These are phyloP conservation scores for Pittosporum tobira DNA, from an alignment of 129 eudicot genomes.

Conservation along the genomic window DNA sequence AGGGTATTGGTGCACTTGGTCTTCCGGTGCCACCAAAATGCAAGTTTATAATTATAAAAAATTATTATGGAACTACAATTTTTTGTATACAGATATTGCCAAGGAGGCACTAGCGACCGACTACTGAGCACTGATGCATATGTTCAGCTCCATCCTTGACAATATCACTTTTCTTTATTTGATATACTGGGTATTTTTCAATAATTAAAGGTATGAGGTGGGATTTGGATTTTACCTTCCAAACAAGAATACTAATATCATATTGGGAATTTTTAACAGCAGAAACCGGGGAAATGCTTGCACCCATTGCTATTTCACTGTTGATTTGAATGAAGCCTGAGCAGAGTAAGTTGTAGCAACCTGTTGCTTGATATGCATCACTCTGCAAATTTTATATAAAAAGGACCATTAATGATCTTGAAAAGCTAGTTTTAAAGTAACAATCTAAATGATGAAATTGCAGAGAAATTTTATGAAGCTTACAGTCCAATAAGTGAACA, in stretches of 20 bases:
- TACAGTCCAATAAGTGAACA: conserved; percentile 98
- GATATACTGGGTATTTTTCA: conserved; percentile 10
- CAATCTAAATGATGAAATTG: not conserved
- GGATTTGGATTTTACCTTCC: conserved; percentile 70
- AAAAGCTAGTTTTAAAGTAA: conserved; percentile 1
- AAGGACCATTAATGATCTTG: not conserved
- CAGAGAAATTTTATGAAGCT: conserved; percentile 19
- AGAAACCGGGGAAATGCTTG: conserved; percentile 95
- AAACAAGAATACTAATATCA: conserved; percentile 81
- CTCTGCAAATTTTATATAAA: conserved; percentile 38
- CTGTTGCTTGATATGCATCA: conserved; percentile 98
- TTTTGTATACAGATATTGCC: not conserved
- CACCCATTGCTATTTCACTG: conserved; percentile 93
- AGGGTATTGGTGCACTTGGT: too few relatives aligned
- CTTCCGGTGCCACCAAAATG: too few relatives aligned
- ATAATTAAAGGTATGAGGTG: conserved; percentile 6
- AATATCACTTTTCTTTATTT: not conserved
- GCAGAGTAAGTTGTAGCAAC: conserved; percentile 93
- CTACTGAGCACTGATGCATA: too few relatives aligned
- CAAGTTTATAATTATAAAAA: too few relatives aligned
- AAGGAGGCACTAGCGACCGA: too few relatives aligned
- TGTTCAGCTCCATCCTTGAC: not conserved
- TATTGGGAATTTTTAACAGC: conserved; percentile 63
- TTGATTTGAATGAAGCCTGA: conserved; percentile 91
- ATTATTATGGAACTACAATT: too few relatives aligned